Base-by-base conservation (phyloP, 345 rosid genomes). In the Pistacia vera region DNA sequence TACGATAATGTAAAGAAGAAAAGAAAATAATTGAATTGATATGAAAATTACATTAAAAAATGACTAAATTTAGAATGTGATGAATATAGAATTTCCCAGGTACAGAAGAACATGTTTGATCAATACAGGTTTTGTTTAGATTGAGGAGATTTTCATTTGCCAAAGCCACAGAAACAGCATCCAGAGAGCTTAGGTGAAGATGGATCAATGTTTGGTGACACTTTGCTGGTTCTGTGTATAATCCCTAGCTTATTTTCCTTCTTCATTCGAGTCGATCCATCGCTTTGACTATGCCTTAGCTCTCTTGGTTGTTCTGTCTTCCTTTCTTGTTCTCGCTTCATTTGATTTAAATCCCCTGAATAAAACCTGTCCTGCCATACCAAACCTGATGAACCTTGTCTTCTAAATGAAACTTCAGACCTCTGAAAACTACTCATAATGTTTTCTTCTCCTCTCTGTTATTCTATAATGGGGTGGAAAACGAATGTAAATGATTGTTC, bases 351-450 rank as follows among this genome's bases (percentile, higher is more conserved):
- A 51, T 73, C 76, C 18, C 69, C 76, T 6, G 69, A 73, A n/a
- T 51, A 51, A 30, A 36, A 35, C 11, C 38, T 41, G 38, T 74
- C 63, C 11, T 65, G 61, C 77, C 77, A 74, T 16, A 65, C 55
- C 46, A 65, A 52, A 8, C 77, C 77, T 14, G 77, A 74, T 38
- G 77, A 74, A 1, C 77, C 70, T 55, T 54, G 70, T 52, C 77
- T 75, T 41, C 71, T 65, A 35, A 75, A 75, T 14, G 41, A 20
- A 22, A 75, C 71, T 36, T 54, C 71, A 14, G 77, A 75, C 71
- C 71, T 75, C 38, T 66, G 65, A 25, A 75, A 75, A 22, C 12
- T 75, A 22, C 55, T 62, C 77, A 66, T 65, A 38, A 9, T 36
- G 20, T 71, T 22, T 30, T 4, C 30, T 51, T 16, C 17, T 11